Conservation (phyloP, 805 yeast species). For the Cyberlindnera veronae region DNA sequence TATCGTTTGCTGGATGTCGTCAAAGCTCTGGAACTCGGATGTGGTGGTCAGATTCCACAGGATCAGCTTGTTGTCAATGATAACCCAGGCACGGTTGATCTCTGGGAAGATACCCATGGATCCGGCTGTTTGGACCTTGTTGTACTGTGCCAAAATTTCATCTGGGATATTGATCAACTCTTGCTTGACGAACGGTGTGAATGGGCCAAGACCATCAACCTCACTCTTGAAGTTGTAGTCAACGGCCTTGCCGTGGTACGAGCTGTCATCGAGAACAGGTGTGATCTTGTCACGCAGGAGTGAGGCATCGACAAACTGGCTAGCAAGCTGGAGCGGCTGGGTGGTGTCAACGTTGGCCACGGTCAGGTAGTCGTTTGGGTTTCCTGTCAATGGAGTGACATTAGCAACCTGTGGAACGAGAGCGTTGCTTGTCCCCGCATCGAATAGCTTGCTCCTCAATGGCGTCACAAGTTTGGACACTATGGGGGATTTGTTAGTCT, state of each 20-base stretch:
- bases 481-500: neutral
- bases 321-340: conserved; percentile 51
- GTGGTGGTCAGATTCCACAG: conserved; percentile 76
- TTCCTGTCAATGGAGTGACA: conserved; percentile 13
- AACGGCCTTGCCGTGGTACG: conserved; percentile 51
- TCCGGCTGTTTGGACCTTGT: conserved; percentile 59
- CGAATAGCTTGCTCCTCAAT: conserved; percentile 21
- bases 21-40: conserved; percentile 73
- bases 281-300: conserved; percentile 56
- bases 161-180: conserved; percentile 75
- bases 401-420: conserved; percentile 12
- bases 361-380: conserved; percentile 30
- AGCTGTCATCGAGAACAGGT: conserved; percentile 47
- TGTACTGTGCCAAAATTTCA: conserved; percentile 68
- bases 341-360: conserved; percentile 30
- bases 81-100: conserved; percentile 80
- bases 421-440: conserved; percentile 5
- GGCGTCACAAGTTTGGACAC: conserved; percentile 28
- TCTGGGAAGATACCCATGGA: conserved; percentile 83
- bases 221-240: conserved; percentile 64
- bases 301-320: conserved; percentile 58
- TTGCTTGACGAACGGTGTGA: conserved; percentile 75
- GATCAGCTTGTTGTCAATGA: conserved; percentile 73
- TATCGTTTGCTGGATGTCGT: conserved; percentile 76
- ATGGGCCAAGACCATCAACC: conserved; percentile 41